Evolutionary conservation across 805 yeast genomes (phyloP).

Genomic region (Barnettozyma sp.): DNA sequence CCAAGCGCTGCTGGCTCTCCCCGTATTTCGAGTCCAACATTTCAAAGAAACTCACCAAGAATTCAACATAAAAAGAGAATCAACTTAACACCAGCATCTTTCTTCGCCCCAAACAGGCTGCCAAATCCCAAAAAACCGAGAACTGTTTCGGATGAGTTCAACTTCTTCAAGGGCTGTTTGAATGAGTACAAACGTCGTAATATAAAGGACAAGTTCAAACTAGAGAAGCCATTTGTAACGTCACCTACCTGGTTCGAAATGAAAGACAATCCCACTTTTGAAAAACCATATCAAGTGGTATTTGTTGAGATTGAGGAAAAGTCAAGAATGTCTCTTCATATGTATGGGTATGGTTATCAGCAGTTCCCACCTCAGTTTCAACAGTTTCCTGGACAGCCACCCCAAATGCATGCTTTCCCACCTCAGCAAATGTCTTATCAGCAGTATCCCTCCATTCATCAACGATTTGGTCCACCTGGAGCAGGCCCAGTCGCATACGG

Average conservation of each 20-base stretch:
- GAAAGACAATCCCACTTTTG: constrained; percentile 27
- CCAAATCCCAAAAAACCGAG: constrained; percentile 24
- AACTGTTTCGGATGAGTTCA: constrained; percentile 19
- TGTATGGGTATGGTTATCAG: constrained; percentile 3
- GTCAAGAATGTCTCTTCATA: constrained; percentile 1
- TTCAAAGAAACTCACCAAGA: constrained; percentile 22
- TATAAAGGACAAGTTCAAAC: constrained; percentile 29
- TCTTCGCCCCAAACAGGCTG: constrained; percentile 19
- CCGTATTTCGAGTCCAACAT: constrained; percentile 15
- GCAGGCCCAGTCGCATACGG: constrained; percentile 9
- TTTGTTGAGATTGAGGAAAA: constrained; percentile 34
- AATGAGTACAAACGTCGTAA: constrained; percentile 18
- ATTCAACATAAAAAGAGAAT: constrained; percentile 8
- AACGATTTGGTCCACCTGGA: constrained; percentile 10
- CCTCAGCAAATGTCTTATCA: constrained; percentile 8
- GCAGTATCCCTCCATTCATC: constrained; percentile 9
- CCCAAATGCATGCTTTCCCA: constrained; percentile 4
- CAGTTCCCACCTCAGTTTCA: constrained; percentile 7
- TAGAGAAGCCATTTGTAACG: constrained; percentile 62
- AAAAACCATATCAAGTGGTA: constrained; percentile 45
- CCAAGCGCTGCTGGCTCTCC: constrained; percentile 31
- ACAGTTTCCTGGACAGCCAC: constrained; percentile 5
- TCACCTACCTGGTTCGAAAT: constrained; percentile 69
- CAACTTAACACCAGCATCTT: constrained; percentile 11
- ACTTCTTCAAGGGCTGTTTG: constrained; percentile 24